Evolutionary conservation across 495 filamentous ascomycete genomes (phyloP), one percentile per base, ranked within the genome.

Genomic region (Talaromyces adpressus): DNA sequence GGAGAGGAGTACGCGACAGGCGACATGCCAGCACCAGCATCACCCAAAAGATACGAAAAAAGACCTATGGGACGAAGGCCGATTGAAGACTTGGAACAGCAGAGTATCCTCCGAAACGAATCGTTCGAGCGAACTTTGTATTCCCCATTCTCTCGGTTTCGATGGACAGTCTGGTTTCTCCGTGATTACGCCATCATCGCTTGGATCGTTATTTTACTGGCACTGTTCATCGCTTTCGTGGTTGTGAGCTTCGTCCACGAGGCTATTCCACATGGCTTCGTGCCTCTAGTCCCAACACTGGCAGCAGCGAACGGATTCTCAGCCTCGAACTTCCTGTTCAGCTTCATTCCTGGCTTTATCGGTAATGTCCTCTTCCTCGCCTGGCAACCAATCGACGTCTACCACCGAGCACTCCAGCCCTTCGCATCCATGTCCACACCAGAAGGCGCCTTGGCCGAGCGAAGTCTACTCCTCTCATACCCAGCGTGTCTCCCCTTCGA

Each of bases 301-400:
- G 87, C 90, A 6, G 82, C 80, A 12, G 67, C 75, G 0, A 77
- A 76, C 36, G 91, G 88, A 36, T 97, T 93, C 71, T 94, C 91
- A 5, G 76, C 90, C 2, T 90, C 92, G 54, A 89, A 95, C 73
- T 96, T 97, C 77, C 75, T 95, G 58, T 96, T 91, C 79, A 87
- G 85, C 71, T 94, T 97, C 71, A 65, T 97, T 59, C 92, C 92
- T 0, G 85, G 87, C 1, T 63, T 92, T 2, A 79, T 95, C 16
- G 92, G 89, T 22, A 88, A 89, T 67, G 62, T 91, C 27, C 73
- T 92, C 25, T 92, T 90, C 74, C 87, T 96, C 52, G 76, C 82
- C 62, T 90, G 89, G 78, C 89, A 93, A 64, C 79, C 87, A 12
- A 81, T 96, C 63, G 91, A 95, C 72, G 77, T 87, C 63, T 85